Conservation (phyloP, 2,329 filamentous ascomycete genomes). For the Plenodomus biglobosus region DNA sequence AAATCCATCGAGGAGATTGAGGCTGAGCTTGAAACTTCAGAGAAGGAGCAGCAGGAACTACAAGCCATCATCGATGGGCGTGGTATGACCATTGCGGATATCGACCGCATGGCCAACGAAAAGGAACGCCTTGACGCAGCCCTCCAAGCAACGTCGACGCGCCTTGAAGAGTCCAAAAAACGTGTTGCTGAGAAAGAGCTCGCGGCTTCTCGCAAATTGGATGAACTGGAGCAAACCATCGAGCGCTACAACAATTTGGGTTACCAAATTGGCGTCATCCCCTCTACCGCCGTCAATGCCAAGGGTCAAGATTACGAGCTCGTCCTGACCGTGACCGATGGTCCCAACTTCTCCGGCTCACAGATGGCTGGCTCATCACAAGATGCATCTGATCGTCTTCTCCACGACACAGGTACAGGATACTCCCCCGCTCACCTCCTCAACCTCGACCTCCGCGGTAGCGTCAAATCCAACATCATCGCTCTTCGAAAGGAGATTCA, state of each 20-base stretch:
- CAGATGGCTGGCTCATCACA: slow-evolving; percentile 52
- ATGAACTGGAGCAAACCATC: slow-evolving; percentile 87
- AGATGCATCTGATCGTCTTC: slow-evolving; percentile 67
- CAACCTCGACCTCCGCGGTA: slow-evolving; percentile 82
- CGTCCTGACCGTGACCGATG: slow-evolving; percentile 75
- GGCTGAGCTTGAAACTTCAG: slow-evolving; percentile 77
- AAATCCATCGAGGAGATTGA: slow-evolving; percentile 83
- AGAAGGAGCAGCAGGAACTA: slow-evolving; percentile 76
- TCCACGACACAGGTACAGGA: slow-evolving; percentile 79
- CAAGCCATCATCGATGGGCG: slow-evolving; percentile 88
- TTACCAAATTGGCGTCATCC: slow-evolving; percentile 91
- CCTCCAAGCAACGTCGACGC: slow-evolving; percentile 72
- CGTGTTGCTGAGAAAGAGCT: slow-evolving; percentile 81
- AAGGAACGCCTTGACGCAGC: slow-evolving; percentile 89
- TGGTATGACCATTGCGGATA: slow-evolving; percentile 95
- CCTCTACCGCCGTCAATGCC: slow-evolving; percentile 79
- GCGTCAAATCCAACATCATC: slow-evolving; percentile 77
- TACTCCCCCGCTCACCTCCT: slow-evolving; percentile 89
- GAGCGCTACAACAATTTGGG: slow-evolving; percentile 92
- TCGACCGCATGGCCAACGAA: slow-evolving; percentile 97
- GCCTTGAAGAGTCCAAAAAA: slow-evolving; percentile 83
- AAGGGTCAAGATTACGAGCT: slow-evolving; percentile 85
- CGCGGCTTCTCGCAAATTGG: slow-evolving; percentile 82
- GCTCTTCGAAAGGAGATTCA: slow-evolving; percentile 84
- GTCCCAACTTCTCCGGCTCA: slow-evolving; percentile 67